A percentile compares a stretch with the other conserved stretches of the same genome.
These are phyloP conservation scores for Graphium sp. DNA, from an alignment of 2,329 filamentous ascomycete species.

Conservation along the genomic window DNA sequence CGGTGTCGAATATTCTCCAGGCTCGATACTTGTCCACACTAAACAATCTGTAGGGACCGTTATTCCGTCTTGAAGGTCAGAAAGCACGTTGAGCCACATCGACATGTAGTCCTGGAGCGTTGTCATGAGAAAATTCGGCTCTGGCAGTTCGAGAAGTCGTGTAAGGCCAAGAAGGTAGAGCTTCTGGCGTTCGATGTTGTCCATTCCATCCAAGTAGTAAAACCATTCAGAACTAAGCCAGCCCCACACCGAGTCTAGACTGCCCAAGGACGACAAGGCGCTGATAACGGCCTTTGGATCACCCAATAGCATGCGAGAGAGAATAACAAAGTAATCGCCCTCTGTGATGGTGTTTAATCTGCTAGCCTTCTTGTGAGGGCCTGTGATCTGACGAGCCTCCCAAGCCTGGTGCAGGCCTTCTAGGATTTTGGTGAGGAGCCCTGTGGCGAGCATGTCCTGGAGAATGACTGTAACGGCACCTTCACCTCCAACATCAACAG, in stretches of 20 bases:
- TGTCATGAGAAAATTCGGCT: slow-evolving; percentile 37
- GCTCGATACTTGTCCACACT: slow-evolving; percentile 21
- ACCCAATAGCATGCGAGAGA: slow-evolving; percentile 62
- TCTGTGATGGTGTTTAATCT: slow-evolving; percentile 61
- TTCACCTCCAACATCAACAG: slow-evolving; percentile 42
- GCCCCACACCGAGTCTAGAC: slow-evolving; percentile 33
- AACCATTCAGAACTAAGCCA: slow-evolving; percentile 53
- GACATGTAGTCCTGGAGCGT: slow-evolving; percentile 57
- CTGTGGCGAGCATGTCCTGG: slow-evolving; percentile 46
- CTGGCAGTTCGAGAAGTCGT: slow-evolving; percentile 47
- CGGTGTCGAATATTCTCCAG: slow-evolving; percentile 37
- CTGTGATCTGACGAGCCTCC: slow-evolving; percentile 65
- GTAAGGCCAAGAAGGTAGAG: slow-evolving; percentile 59
- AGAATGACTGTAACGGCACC: slow-evolving; percentile 45
- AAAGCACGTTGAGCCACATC: slow-evolving; percentile 57
- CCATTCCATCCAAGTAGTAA: slow-evolving; percentile 49
- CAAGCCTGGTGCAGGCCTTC: slow-evolving; percentile 50
- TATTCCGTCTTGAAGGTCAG: slow-evolving; percentile 45
- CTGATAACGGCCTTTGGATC: slow-evolving; percentile 53
- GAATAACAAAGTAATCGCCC: slow-evolving; percentile 70
- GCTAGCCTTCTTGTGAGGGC: slow-evolving; percentile 55
- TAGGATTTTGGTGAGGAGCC: slow-evolving; percentile 46
- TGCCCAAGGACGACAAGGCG: slow-evolving; percentile 29
- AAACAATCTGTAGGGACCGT: slow-evolving; percentile 32
- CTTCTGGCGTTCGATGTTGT: slow-evolving; percentile 49